These are phyloP conservation scores for Allium sativum DNA, from an alignment of 106 monocot genomes.

Conservation along the genomic window DNA sequence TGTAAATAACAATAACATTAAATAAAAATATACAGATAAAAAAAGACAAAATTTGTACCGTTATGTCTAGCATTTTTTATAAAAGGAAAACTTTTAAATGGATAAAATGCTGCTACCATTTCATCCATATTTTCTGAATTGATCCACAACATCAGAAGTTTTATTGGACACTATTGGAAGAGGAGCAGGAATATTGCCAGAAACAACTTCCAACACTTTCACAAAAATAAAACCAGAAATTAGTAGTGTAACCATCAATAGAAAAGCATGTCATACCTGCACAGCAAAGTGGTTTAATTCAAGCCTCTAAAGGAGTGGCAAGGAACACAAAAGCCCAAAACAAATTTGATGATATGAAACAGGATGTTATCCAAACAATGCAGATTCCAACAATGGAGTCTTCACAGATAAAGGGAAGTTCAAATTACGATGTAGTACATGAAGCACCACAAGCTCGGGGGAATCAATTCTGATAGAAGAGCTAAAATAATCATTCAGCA, in stretches of 20 bases:
- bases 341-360: not conserved
- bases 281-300: not conserved
- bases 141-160: not conserved
- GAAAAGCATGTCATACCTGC: not conserved
- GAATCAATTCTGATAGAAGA: not conserved
- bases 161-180: not conserved
- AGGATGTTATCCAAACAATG: not conserved
- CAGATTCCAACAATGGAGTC: not conserved
- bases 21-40: no score
- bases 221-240: no score
- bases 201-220: not conserved
- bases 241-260: no score
- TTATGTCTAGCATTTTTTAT: not conserved
- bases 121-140: not conserved
- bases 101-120: not conserved
- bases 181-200: not conserved
- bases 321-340: not conserved
- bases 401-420: not conserved
- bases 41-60: not conserved
- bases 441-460: not conserved
- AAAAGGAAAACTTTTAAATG: not conserved
- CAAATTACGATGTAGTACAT: not conserved
- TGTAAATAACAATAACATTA: no score
- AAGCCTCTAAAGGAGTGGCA: not conserved
- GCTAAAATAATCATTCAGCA: not conserved